Percentiles rank a stretch among this genome's conserved stretches.
phyloP scores from a whole-genome alignment of 2,329 filamentous ascomycete species.

The Geosmithia putterillii region DNA sequence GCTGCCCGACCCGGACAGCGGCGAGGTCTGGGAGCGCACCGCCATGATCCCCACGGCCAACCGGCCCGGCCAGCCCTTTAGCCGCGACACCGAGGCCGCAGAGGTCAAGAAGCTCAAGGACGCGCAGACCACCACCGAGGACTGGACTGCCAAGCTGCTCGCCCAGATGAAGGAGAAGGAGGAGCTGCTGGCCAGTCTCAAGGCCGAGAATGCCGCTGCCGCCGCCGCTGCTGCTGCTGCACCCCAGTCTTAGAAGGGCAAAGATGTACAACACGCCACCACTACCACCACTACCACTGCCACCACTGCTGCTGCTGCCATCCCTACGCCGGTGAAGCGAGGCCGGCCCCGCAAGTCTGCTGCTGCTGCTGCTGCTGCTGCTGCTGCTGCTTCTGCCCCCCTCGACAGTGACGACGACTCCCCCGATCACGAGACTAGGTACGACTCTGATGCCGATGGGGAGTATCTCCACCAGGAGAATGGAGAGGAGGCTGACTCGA shows the following conservation, averaged over 20 bases:
- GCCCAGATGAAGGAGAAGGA: constrained; percentile 54
- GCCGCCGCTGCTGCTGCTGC: background rate
- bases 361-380: too few species aligned
- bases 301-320: too few species aligned
- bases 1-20: constrained; percentile 22
- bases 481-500: too few species aligned
- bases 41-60: constrained; percentile 63
- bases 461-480: too few species aligned
- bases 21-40: constrained; percentile 51
- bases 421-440: too few species aligned
- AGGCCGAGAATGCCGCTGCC: constrained; percentile 41
- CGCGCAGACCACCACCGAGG: constrained; percentile 50
- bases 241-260: background rate
- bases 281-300: background rate
- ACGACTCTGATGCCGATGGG: too few species aligned
- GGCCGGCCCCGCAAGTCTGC: too few species aligned
- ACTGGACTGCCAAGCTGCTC: constrained; percentile 46
- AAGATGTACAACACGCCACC: background rate
- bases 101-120: constrained; percentile 50
- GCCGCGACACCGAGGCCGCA: constrained; percentile 53
- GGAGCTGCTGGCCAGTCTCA: constrained; percentile 45
- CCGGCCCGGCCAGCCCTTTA: constrained; percentile 59
- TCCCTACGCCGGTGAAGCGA: too few species aligned
- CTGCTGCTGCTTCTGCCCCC: too few species aligned
- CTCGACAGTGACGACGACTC: too few species aligned